These are phyloP conservation scores for Rhipidocladum racemiflorum DNA, from an alignment of 176 grass and related monocot genomes.

Conservation along the genomic window DNA sequence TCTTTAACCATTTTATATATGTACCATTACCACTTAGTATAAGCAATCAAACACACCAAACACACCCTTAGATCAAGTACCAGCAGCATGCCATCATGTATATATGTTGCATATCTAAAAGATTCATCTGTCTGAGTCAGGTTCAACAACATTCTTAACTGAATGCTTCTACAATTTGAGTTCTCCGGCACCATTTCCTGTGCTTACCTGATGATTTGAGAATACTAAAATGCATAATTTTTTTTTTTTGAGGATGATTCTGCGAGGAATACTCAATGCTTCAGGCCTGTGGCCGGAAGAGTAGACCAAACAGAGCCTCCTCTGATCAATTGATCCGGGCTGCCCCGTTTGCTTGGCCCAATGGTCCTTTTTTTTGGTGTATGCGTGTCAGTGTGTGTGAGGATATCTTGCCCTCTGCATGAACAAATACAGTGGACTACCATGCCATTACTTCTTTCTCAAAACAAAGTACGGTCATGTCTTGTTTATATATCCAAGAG, in stretches of 20 bases:
- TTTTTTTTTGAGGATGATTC: not conserved
- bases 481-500: not conserved
- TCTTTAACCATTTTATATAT: too few relatives aligned
- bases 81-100: constrained; percentile 20
- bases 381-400: too few relatives aligned
- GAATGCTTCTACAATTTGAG: not conserved
- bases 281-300: too few relatives aligned
- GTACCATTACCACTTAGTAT: too few relatives aligned
- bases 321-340: not conserved
- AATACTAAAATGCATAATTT: not conserved
- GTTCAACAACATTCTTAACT: not conserved
- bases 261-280: not conserved
- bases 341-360: not conserved
- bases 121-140: not conserved
- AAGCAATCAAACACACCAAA: too few relatives aligned
- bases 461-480: not conserved
- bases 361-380: not conserved
- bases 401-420: rapidly evolving
- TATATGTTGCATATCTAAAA: constrained; percentile 30
- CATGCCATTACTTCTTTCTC: not conserved
- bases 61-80: too few relatives aligned
- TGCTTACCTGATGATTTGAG: not conserved
- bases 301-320: not conserved
- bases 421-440: not conserved
- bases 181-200: not conserved